Base-by-base conservation (phyloP, 768 basidiomycete species). In the Lactarius vividus region DNA sequence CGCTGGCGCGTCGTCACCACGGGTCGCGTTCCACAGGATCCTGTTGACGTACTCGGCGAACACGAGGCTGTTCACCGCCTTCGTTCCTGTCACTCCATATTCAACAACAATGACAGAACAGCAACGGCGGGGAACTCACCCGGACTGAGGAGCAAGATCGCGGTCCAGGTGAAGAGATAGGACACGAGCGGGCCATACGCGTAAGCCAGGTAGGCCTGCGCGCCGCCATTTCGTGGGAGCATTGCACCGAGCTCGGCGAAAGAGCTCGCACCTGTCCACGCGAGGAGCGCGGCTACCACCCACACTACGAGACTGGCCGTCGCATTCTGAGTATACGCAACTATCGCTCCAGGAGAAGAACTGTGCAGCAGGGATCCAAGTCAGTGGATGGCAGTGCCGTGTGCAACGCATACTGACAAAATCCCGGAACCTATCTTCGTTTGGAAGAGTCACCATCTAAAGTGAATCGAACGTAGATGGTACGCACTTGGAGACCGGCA, bases 11-110 rank as follows among this genome's bases (percentile, higher is more conserved):
- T 63, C 55, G 20, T 63, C 62, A 4, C 62, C 62, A 18, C 62
- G 62, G 33, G 55, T 63, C 31, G 42, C 56, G 15, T 57, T 57
- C 62, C 62, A 63, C 5, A 63, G 10, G 8, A 57, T 33, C 42
- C 62, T 56, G 42, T 63, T 33, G 6, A 63, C 10, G 20, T 57
- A 63, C 18, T 63, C 62, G 9, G 62, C 62, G 28, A 63, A 57
- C 13, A 63, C 62, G n/a, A 63, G 55, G 33, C 62, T 63, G 39
- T 44, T 63, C 42, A 63, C 62, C 16, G 62, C 62, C 62, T 57
- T 63, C 15, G 62, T 63, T 28, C 62, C 55, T 63, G 26, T 3
- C 57, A 57, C 23, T 39, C 57, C 13, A 7, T 5, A 23, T 37
- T 57, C 33, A 53, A 46, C 28, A 44, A 29, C 28, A 31, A 29